Percentiles rank a stretch among this genome's conserved stretches.
Conservation (phyloP, 495 filamentous ascomycete species). For the Podospora pseudoanserina region DNA sequence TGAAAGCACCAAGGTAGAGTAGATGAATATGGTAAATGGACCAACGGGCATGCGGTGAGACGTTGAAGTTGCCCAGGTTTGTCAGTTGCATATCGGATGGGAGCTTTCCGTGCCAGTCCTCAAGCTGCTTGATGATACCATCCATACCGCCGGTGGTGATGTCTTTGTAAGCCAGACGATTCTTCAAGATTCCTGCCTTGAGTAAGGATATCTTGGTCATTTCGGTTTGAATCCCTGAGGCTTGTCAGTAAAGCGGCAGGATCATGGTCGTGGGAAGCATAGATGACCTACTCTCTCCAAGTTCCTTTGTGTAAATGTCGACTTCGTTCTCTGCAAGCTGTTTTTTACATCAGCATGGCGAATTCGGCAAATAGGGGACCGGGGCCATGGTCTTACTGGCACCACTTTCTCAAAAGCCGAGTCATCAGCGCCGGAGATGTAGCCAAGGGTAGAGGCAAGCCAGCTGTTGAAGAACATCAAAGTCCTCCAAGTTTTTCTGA, state of each 20-base stretch:
- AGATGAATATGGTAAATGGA: slow-evolving; percentile 34
- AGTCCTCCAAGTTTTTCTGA: slow-evolving; percentile 28
- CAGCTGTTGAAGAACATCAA: slow-evolving; percentile 32
- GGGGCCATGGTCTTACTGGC: slow-evolving; percentile 12
- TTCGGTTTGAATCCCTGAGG: slow-evolving; percentile 29
- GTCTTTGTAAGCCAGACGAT: slow-evolving; percentile 27
- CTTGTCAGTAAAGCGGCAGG: neutral
- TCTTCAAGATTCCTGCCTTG: slow-evolving; percentile 30
- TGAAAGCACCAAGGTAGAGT: slow-evolving; percentile 33
- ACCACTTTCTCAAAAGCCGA: slow-evolving; percentile 23
- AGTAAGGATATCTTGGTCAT: slow-evolving; percentile 33
- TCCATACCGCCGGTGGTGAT: slow-evolving; percentile 22
- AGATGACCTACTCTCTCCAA: slow-evolving; percentile 21
- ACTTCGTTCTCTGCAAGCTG: slow-evolving; percentile 22
- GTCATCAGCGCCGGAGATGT: slow-evolving; percentile 27
- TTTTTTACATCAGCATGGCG: neutral
- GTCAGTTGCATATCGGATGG: slow-evolving; percentile 19
- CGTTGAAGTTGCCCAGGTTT: slow-evolving; percentile 13
- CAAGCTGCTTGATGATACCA: slow-evolving; percentile 23
- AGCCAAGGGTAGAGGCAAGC: slow-evolving; percentile 34
- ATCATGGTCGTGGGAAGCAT: neutral
- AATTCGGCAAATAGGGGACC: neutral
- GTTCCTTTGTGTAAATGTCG: slow-evolving; percentile 18
- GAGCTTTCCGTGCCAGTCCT: slow-evolving; percentile 27
- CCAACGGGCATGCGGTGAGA: slow-evolving; percentile 18